A percentile compares a stretch with the other conserved stretches of the same genome.
These are phyloP conservation scores for Nasturtium officinale DNA, from an alignment of 345 rosid genomes.

Conservation along the genomic window DNA sequence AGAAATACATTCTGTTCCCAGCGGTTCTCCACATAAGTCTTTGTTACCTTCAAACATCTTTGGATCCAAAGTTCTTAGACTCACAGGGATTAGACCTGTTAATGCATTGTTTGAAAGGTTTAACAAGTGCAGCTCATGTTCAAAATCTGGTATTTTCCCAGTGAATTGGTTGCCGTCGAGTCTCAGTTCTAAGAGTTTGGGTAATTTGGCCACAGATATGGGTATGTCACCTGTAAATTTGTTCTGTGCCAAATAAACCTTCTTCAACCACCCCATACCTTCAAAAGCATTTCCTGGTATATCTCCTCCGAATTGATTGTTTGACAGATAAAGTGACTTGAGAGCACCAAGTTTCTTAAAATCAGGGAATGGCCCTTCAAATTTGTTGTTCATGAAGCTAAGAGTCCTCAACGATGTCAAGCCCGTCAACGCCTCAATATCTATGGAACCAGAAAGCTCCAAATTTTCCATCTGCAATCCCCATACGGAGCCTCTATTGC, in stretches of 20 bases:
- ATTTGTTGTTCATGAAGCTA: slow-evolving; percentile 64
- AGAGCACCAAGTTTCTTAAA: slow-evolving; percentile 53
- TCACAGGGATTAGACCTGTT: slow-evolving; percentile 63
- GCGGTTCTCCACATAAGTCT: slow-evolving; percentile 69
- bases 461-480: slow-evolving; percentile 68
- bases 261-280: slow-evolving; percentile 67
- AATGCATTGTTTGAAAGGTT: slow-evolving; percentile 66
- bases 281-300: slow-evolving; percentile 60
- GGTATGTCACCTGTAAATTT: slow-evolving; percentile 69
- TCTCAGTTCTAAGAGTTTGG: slow-evolving; percentile 59
- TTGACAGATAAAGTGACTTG: slow-evolving; percentile 61
- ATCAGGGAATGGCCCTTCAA: slow-evolving; percentile 64
- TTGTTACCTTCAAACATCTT: slow-evolving; percentile 66
- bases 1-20: slow-evolving; percentile 41
- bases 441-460: slow-evolving; percentile 63
- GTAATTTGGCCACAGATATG: slow-evolving; percentile 50
- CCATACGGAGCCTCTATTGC: slow-evolving; percentile 52
- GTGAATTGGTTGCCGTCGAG: slow-evolving; percentile 69
- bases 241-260: slow-evolving; percentile 58
- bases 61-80: slow-evolving; percentile 44
- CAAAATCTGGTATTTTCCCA: slow-evolving; percentile 65
- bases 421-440: slow-evolving; percentile 45
- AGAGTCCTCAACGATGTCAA: slow-evolving; percentile 58
- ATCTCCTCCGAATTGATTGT: slow-evolving; percentile 65
- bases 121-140: slow-evolving; percentile 40